Base-by-base conservation (phyloP, 2,329 filamentous ascomycete species). In the Scytalidium sp. region DNA sequence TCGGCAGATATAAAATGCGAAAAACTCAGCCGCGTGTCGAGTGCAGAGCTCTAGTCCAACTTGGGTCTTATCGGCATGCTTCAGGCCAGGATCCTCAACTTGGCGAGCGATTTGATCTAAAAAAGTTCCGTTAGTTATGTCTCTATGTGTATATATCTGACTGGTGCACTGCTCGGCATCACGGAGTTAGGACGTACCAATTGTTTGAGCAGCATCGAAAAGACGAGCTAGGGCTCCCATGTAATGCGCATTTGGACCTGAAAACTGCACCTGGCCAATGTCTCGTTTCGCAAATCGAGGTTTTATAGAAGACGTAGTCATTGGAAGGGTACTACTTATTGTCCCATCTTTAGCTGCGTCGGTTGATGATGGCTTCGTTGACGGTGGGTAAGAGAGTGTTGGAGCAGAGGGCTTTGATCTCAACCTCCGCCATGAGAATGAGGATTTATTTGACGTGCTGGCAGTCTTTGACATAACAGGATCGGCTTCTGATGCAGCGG, bases 11-110 rank as follows among this genome's bases (percentile, higher is more conserved):
- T 94, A 97, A 69, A 99, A 97, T 15, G 87, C 92, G 67, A 99
- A 99, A 70, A 99, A 99, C 70, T 99, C 94, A 27, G 93, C 90
- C 7, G 93, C 94, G 67, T 97, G 93, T 39, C 93, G 83, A 29
- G 91, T 91, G 66, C 90, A 94, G 39, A 99, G 80, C 70, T 99
- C 94, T 27, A 99, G 81, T 9, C 94, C 94, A 47, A 99, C 92
- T 65, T 97, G 92, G 8, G 94, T 97, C 62, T 90, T 91, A 60
- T 92, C 93, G 17, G 90, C 91, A 69, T 94, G 90, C 59, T 89
- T 88, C 48, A 97, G 80, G 9, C 93, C 93, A 5, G 93, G 93
- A 64, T 97, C 93, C 66, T 97, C 93, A 43, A 97, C 91, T 74
- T 97, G 93, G 57, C 93, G 88, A 47, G 92, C 90, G 67, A 97